phyloP scores from a whole-genome alignment of 768 basidiomycete species.

The Daedalea quercina region DNA sequence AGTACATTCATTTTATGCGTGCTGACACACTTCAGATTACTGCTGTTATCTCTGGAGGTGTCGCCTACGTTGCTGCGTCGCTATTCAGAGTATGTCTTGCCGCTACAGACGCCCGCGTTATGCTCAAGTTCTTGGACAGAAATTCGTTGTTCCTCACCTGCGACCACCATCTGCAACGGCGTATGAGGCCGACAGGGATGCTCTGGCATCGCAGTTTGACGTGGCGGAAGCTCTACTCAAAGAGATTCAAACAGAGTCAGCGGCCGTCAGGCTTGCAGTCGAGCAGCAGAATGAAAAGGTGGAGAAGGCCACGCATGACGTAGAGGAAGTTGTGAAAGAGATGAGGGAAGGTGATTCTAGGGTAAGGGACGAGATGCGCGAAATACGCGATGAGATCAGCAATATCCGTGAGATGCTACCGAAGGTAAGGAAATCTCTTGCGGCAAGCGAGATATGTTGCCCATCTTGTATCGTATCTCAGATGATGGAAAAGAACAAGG shows the following conservation, averaged over 20 bases:
- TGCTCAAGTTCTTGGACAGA: conserved; percentile 38
- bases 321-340: conserved; percentile 64
- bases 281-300: conserved; percentile 73
- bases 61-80: conserved; percentile 74
- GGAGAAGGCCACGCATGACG: conserved; percentile 63
- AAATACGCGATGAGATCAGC: conserved; percentile 87
- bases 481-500: conserved; percentile 95
- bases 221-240: conserved; percentile 75
- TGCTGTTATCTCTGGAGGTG: conserved; percentile 80
- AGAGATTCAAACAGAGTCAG: conserved; percentile 75
- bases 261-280: conserved; percentile 62
- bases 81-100: conserved; percentile 59
- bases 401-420: conserved; percentile 90
- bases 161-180: conserved; percentile 82
- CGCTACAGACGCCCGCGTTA: background rate
- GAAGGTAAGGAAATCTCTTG: conserved; percentile 49
- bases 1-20: background rate
- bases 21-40: conserved; percentile 60
- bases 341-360: conserved; percentile 73
- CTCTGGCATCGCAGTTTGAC: conserved; percentile 84
- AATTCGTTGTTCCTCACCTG: conserved; percentile 88
- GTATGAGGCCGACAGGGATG: conserved; percentile 84
- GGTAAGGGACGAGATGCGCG: conserved; percentile 83
- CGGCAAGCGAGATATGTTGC: no score
- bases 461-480: conserved; percentile 21